phyloP scores from a whole-genome alignment of 139 green algal genomes.

The Chlamydomonas incerta region DNA sequence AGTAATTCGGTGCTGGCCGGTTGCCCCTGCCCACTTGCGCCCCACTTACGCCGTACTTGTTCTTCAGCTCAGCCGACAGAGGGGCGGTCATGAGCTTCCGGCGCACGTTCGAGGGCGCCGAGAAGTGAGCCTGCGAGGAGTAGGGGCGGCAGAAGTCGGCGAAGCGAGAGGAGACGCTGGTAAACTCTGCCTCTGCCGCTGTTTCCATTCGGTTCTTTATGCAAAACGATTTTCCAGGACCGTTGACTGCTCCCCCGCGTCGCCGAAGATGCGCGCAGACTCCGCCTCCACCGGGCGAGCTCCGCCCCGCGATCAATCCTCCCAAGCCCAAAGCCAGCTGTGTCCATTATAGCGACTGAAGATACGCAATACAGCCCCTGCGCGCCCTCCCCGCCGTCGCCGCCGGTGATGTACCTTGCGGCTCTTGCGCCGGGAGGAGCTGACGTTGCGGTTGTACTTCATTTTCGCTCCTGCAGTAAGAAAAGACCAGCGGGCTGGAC shows the following conservation, averaged over 20 bases:
- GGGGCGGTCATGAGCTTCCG: constrained; percentile 97
- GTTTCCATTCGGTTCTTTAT: no score
- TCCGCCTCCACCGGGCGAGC: no score
- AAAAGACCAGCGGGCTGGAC: not conserved
- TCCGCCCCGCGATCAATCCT: no score
- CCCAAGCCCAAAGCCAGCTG: not conserved
- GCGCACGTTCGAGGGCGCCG: constrained; percentile 88
- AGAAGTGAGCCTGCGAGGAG: constrained; percentile 93
- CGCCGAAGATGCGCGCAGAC: no score
- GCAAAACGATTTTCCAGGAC: no score
- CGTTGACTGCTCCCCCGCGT: no score
- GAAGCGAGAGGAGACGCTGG: not conserved
- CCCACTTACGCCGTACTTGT: constrained; percentile 88
- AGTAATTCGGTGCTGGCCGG: no score
- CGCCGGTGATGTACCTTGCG: constrained; percentile 85
- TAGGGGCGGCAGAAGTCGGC: not conserved
- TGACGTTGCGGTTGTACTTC: constrained; percentile 88
- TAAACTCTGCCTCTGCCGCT: no score
- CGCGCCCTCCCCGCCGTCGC: not conserved
- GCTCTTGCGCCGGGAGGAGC: constrained; percentile 91
- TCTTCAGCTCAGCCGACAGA: constrained; percentile 90
- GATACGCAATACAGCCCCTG: not conserved
- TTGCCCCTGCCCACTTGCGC: no score
- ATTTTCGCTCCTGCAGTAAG: constrained; percentile 60
- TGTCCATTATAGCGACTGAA: not conserved